Conservation (phyloP, 1,139 yeast species). For the Lodderomyces margitis region DNA sequence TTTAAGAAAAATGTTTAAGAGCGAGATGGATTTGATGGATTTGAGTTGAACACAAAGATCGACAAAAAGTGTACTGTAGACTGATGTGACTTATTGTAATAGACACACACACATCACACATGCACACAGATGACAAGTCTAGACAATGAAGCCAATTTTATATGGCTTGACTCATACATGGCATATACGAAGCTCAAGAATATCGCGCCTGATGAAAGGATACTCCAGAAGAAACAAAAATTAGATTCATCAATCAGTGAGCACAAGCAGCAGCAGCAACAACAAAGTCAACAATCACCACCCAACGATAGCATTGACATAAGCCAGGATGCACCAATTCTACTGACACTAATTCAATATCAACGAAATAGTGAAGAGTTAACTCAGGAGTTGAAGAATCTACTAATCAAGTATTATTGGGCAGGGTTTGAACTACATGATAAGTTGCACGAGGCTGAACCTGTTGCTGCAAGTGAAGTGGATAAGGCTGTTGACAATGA, state of each 20-base stretch:
- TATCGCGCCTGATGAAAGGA: conserved; percentile 5
- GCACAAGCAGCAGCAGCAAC: background rate
- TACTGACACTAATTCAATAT: conserved; percentile 17
- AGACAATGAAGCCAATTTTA: conserved; percentile 5
- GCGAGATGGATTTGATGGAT: no score
- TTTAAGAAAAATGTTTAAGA: background rate
- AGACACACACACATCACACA: background rate
- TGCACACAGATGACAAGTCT: background rate
- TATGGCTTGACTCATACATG: conserved; percentile 12
- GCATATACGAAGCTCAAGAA: conserved; percentile 8
- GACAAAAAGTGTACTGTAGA: no score
- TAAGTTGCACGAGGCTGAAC: background rate
- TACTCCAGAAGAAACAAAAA: background rate
- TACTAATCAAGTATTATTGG: conserved; percentile 35
- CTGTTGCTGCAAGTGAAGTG: no score
- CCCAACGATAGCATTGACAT: conserved; percentile 1
- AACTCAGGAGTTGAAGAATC: conserved; percentile 23
- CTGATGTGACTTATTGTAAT: no score
- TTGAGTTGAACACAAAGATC: no score
- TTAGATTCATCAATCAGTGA: background rate
- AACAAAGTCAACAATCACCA: background rate
- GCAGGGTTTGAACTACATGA: conserved; percentile 29
- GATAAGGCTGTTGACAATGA: background rate
- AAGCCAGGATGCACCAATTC: conserved; percentile 14
- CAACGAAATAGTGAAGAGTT: conserved; percentile 18